Conservation (phyloP, 1,284 basidiomycete genomes). For the Fomes fomentarius region DNA sequence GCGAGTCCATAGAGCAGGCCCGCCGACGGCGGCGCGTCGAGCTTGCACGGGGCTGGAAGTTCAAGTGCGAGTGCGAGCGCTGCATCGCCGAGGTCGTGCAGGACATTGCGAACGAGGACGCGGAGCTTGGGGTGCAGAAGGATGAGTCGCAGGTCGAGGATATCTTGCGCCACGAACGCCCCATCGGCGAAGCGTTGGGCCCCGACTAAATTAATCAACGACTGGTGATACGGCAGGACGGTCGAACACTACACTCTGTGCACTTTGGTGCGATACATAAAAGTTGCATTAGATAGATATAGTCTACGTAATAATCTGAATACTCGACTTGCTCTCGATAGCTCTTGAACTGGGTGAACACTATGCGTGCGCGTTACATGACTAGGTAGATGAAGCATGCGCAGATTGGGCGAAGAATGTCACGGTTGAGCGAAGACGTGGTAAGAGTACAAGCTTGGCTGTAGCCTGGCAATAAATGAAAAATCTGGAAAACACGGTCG, state of each 20-base stretch:
- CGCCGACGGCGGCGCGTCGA: constrained; percentile 68
- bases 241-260: no score
- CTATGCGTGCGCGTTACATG: no score
- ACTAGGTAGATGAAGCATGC: not conserved
- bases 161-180: constrained; percentile 42
- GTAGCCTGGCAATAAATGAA: no score
- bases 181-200: constrained; percentile 13
- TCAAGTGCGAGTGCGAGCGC: constrained; percentile 69
- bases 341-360: no score
- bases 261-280: not conserved
- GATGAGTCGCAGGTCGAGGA: constrained; percentile 65
- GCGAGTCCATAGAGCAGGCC: constrained; percentile 56
- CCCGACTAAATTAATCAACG: constrained; percentile 20
- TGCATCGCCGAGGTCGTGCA: constrained; percentile 56
- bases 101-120: constrained; percentile 34
- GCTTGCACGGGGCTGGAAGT: constrained; percentile 79
- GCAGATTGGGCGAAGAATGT: no score
- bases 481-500: no score
- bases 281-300: constrained; percentile 16
- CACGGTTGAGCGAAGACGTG: no score
- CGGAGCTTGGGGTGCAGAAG: constrained; percentile 42
- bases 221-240: no score
- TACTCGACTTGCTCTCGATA: constrained; percentile 1
- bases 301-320: constrained; percentile 16
- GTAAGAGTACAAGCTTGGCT: no score